Evolutionary conservation across 78 protist genomes (phyloP), one percentile per base, ranked within the genome.

Genomic region (Dictyostelium capitatum): DNA sequence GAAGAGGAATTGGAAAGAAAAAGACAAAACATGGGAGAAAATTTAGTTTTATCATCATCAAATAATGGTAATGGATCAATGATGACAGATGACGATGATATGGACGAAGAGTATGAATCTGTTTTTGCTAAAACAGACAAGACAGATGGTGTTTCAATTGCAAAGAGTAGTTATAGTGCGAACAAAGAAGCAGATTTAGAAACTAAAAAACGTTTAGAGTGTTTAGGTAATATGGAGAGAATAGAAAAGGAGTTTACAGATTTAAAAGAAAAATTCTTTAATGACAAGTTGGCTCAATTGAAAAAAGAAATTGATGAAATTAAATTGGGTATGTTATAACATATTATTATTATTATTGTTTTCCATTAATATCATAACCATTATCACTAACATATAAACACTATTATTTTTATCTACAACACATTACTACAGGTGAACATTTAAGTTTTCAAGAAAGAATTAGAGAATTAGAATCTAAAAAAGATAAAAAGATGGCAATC

Each of bases 251-350:
- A 91, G 46, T 91, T 91, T 79, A 30, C 80, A 59, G 95, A 91
- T 70, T 79, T 91, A 17, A 91, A 91, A 73, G 95, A 91, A 41
- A 91, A 70, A 57, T 91, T 91, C 95, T 91, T 69, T 81, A 77
- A 74, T 37, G 95, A 91, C 41, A 80, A 82, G 79, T 32, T 91
- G 6, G 25, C 65, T 17, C 90, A 82, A 46, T 59, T 91, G 2
- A 91, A 91, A 43, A 81, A 79, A 53, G 95, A 91, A 51, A 65
- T 81, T 25, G 95, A 91, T 11, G 90, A 82, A 10, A 77, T 91
- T 43, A 81, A 91, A 73, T 70, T 83, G 41, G 89, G 89, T 80
- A 82, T 37, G 67, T 59, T 65, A 25, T 32, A 4, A 47, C 17
- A 41, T n/a, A n/a, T 37, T 37, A 37, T 37, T 37, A 37, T 37